Base-by-base conservation (phyloP, 805 yeast genomes). In the Kuraishia floccosa region DNA sequence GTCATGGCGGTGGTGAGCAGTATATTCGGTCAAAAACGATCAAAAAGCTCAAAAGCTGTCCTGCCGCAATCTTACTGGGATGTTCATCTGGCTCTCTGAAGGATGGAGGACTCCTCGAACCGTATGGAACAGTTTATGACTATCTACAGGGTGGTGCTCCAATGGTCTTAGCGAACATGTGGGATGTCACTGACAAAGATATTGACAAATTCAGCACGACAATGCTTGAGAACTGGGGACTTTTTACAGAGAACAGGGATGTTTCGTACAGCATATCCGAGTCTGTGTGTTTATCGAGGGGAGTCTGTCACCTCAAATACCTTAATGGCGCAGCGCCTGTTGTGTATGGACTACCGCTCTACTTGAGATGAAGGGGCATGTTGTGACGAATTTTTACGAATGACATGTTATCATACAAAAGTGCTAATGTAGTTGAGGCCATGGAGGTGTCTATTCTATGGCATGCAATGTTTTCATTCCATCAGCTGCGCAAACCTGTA, bases 141-240 rank as follows among this genome's bases (percentile, higher is more conserved):
- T 86, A 86, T 62, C 50, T 91, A 17, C 57, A 69, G 7, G 91
- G 86, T 15, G 94, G 94, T 0, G 71, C 84, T 29, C 91, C 94
- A 0, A 65, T 81, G 74, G 65, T 85, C 1, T 56, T 91, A 23
- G 96, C 84, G 0, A 85, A 84, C 44, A 54, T 91, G 34, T 91
- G 98, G 98, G 96, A 86, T 51, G 96, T 91, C 4, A 91, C 97
- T 0, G 97, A 91, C 52, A 86, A 82, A 41, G 99, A 91, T 50
- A 83, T 85, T 30, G 97, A 91, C 52, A 66, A 64, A 42, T 85
- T 87, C 42, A 78, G 84, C 16, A 36, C 65, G 7, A 58, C 68
- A 3, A 49, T 83, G 24, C 66, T 91, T 40, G 63, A 65, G 3
- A 59, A 63, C 37, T 78, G 91, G 77, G 91, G 91, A 0, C 47